phyloP scores from a whole-genome alignment of 2,329 filamentous ascomycete species.

The Aspergillus sp. region DNA sequence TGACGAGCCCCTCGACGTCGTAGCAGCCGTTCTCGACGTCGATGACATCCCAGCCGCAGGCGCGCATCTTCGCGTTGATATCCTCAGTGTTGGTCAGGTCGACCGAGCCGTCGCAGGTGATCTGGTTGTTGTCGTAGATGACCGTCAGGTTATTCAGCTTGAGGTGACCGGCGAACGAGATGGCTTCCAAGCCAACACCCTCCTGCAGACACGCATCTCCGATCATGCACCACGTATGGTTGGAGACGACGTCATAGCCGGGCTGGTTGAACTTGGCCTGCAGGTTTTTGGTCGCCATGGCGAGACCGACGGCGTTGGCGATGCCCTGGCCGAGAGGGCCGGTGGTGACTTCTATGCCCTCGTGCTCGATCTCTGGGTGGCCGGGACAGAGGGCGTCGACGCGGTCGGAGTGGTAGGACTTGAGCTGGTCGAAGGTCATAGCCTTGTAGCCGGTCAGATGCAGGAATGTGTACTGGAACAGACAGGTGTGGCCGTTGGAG shows the following conservation, averaged over 20 bases:
- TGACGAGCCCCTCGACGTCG: slow-evolving; percentile 49
- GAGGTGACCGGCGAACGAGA: slow-evolving; percentile 56
- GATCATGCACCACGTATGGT: slow-evolving; percentile 56
- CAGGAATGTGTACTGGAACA: slow-evolving; percentile 32
- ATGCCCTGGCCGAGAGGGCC: slow-evolving; percentile 59
- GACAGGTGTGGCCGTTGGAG: slow-evolving; percentile 39
- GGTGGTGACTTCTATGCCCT: slow-evolving; percentile 59
- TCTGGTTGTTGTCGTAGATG: slow-evolving; percentile 61
- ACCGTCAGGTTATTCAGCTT: slow-evolving; percentile 56
- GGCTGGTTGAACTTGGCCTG: slow-evolving; percentile 54
- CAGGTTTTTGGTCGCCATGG: slow-evolving; percentile 57
- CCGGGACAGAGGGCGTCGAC: slow-evolving; percentile 28
- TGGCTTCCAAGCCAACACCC: slow-evolving; percentile 56
- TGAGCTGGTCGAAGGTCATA: slow-evolving; percentile 34
- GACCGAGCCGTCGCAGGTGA: slow-evolving; percentile 58
- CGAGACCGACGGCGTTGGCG: slow-evolving; percentile 60
- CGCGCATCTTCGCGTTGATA: slow-evolving; percentile 57
- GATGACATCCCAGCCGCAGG: slow-evolving; percentile 56
- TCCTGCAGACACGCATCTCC: slow-evolving; percentile 60
- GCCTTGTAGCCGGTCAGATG: slow-evolving; percentile 30
- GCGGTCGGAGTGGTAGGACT: slow-evolving; percentile 26
- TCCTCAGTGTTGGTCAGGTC: slow-evolving; percentile 57
- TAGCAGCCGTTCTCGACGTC: slow-evolving; percentile 54
- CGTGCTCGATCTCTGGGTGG: slow-evolving; percentile 56
- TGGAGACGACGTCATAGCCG: slow-evolving; percentile 48